phyloP scores from a whole-genome alignment of 2,329 filamentous ascomycete species.

The Arthroderma uncinatum region DNA sequence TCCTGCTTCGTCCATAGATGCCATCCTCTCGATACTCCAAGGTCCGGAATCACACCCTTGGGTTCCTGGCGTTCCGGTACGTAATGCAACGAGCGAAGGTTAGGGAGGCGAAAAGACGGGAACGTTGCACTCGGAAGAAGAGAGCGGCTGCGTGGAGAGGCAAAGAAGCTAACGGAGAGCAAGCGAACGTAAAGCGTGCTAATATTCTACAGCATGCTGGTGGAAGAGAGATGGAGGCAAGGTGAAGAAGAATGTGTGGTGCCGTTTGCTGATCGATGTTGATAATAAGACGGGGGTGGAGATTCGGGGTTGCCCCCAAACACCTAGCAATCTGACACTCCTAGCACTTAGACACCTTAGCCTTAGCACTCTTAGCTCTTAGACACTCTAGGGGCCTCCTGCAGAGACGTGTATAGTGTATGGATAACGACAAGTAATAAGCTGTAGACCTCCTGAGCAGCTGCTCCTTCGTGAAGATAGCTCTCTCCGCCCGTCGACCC shows the following conservation, averaged over 20 bases:
- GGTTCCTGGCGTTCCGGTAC: background rate
- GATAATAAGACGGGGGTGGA: constrained; percentile 1
- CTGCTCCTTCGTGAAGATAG: too few species aligned
- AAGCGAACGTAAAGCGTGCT: background rate
- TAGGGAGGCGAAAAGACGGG: background rate
- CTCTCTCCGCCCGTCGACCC: too few species aligned
- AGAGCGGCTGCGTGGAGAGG: background rate
- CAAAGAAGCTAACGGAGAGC: background rate
- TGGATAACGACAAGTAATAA: too few species aligned
- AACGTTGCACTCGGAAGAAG: background rate
- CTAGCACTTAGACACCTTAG: too few species aligned
- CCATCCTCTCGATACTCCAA: background rate
- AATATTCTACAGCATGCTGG: background rate
- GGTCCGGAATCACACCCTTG: background rate
- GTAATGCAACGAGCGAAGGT: background rate
- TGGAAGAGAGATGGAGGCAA: background rate
- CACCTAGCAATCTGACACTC: too few species aligned
- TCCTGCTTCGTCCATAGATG: background rate
- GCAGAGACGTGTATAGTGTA: too few species aligned
- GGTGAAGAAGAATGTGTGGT: background rate
- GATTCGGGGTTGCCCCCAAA: background rate
- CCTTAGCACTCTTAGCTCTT: too few species aligned
- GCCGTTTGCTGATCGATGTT: background rate
- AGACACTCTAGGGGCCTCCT: too few species aligned
- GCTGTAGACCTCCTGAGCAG: too few species aligned